Percentiles rank a stretch among this genome's conserved stretches.
phyloP scores from a whole-genome alignment of 2,329 filamentous ascomycete species.

The Ophiognomonia clavigignenti-juglandacearum region DNA sequence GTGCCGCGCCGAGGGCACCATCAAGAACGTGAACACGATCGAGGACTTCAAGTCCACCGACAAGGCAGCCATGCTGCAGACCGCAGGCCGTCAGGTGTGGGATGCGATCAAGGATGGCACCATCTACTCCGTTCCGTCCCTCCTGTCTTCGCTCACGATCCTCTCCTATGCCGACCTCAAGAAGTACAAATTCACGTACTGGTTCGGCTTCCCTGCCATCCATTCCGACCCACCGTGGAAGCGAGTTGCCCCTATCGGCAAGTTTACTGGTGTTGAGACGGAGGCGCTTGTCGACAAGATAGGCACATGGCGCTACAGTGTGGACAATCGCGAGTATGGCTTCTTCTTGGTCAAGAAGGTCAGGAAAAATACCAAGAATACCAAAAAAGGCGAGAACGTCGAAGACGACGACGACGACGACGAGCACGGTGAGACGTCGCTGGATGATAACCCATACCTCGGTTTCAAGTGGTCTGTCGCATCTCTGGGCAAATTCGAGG shows the following conservation, averaged over 20 bases:
- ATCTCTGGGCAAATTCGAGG: conserved; percentile 72
- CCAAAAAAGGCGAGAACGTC: conserved; percentile 24
- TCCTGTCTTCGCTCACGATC: conserved; percentile 82
- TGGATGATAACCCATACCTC: no score
- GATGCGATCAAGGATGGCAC: conserved; percentile 95
- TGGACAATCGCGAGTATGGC: conserved; percentile 80
- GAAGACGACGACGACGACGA: conserved; percentile 47
- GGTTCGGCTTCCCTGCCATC: conserved; percentile 92
- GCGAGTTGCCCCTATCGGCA: conserved; percentile 47
- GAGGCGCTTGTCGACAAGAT: conserved; percentile 75
- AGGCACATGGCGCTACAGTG: conserved; percentile 80
- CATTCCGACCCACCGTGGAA: conserved; percentile 86
- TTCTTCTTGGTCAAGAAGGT: conserved; percentile 92
- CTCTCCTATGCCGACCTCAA: conserved; percentile 95
- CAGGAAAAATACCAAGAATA: conserved; percentile 24
- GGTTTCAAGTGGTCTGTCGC: conserved; percentile 74
- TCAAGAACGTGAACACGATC: conserved; percentile 93
- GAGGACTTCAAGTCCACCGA: conserved; percentile 87
- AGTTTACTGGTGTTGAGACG: conserved; percentile 64
- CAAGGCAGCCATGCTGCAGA: conserved; percentile 71
- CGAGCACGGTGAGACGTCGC: conserved; percentile 41
- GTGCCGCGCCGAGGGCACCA: conserved; percentile 84
- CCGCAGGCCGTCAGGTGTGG: conserved; percentile 84
- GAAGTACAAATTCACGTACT: conserved; percentile 97
- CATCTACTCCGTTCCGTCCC: conserved; percentile 89